Evolutionary conservation across 345 rosid genomes (phyloP), one percentile per base, ranked within the genome.

Genomic region (Citropsis articulata): DNA sequence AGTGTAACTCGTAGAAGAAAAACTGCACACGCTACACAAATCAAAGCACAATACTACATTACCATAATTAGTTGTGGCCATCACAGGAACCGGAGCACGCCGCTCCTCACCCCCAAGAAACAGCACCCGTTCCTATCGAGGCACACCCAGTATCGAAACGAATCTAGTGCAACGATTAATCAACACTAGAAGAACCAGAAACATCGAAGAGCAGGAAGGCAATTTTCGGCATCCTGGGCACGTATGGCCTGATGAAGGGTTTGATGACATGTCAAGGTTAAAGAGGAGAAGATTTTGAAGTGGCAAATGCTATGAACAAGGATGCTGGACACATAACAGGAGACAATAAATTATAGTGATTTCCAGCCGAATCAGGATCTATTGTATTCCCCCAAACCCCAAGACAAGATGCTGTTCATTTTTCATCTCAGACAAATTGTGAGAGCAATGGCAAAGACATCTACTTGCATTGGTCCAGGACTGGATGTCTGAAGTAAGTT

Each of bases 221-320:
- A 91, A 71, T 79, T 84, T 78, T 80, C 84, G 90, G 81, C 89
- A 84, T 72, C 86, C 86, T 79, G 86, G 86, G 66, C 84, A 85
- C 69, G 76, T 76, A 38, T 84, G 90, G 86, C 89, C 83, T 69
- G 86, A 48, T 64, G 86, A 87, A 76, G 91, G 87, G 63, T 86
- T 86, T 69, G 93, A 89, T 77, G 91, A 83, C 66, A 70, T 83
- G 42, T 79, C 92, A 9, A 80, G 87, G 72, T 77, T 83, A 31
- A 91, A 88, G 82, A 84, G 96, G 78, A 91, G 87, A 82, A 85
- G 92, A 70, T 91, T 91, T 80, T 83, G 87, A 87, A 64, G 74
- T 72, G 76, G 75, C 79, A 45, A 45, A 65, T 79, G 78, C 33
- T 67, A 65, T 48, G 77, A 81, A 62, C 79, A n/a, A 48, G 81